Evolutionary conservation across 2,329 filamentous ascomycete genomes (phyloP).

Genomic region (Neophaeococcomyces mojaviensis): DNA sequence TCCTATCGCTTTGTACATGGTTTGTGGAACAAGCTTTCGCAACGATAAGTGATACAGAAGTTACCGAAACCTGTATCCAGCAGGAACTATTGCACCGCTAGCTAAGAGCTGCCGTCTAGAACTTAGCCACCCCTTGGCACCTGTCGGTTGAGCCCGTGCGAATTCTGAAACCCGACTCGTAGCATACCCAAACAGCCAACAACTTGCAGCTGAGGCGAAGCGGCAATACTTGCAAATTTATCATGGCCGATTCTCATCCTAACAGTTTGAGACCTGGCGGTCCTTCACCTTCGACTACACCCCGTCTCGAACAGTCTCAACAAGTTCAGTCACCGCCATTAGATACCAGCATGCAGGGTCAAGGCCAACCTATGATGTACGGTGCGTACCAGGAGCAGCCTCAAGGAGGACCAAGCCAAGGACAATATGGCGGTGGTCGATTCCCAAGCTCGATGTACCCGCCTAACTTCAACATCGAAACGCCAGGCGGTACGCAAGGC

Average conservation of each 20-base stretch:
- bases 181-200: not conserved
- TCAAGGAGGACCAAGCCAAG: slow-evolving; percentile 4
- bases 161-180: not conserved
- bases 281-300: slow-evolving; percentile 15
- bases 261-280: slow-evolving; percentile 16
- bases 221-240: not conserved
- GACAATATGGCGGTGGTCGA: slow-evolving; percentile 11
- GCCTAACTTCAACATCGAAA: slow-evolving; percentile 5
- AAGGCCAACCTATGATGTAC: slow-evolving; percentile 1
- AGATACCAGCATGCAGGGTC: slow-evolving; percentile 5
- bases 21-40: not conserved
- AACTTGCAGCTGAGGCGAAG: not conserved
- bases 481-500: not conserved
- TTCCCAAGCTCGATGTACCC: slow-evolving; percentile 17
- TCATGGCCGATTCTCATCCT: slow-evolving; percentile 12
- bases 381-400: slow-evolving; percentile 5
- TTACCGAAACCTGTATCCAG: not conserved
- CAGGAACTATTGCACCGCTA: not conserved
- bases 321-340: slow-evolving; percentile 4
- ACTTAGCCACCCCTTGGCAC: not conserved
- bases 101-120: no score
- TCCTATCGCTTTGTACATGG: not conserved
- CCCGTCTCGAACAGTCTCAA: slow-evolving; percentile 12
- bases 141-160: not conserved
- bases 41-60: not conserved